Conservation (phyloP, 257 asterid genomes). For the Plectranthus barbatus region DNA sequence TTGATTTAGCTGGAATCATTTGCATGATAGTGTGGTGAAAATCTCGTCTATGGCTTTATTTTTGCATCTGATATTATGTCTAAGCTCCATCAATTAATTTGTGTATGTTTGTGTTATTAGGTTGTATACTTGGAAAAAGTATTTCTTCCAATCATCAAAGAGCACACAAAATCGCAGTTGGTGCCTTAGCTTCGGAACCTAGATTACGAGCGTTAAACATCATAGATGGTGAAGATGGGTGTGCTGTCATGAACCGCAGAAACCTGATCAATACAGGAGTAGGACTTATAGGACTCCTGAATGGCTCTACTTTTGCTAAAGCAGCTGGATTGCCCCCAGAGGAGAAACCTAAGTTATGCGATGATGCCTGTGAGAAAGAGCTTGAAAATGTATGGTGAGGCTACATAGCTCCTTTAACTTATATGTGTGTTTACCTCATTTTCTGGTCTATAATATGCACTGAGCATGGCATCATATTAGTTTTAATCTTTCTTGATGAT, state of each 20-base stretch:
- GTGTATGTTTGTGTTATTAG: constrained; percentile 18
- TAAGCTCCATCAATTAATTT: not conserved
- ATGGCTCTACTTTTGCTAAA: constrained; percentile 30
- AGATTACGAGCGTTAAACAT: constrained; percentile 13
- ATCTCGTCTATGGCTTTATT: not conserved
- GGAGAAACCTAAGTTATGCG: constrained; percentile 81
- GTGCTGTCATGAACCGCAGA: constrained; percentile 34
- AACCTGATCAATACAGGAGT: constrained; percentile 27
- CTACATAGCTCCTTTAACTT: constrained; percentile 35
- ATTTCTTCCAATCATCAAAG: constrained; percentile 18
- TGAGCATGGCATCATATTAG: not conserved
- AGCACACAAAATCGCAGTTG: constrained; percentile 5
- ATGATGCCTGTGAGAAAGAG: constrained; percentile 76
- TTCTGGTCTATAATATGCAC: not conserved
- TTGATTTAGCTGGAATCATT: too few relatives aligned
- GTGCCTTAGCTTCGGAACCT: constrained; percentile 18
- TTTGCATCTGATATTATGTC: not conserved
- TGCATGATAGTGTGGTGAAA: not conserved
- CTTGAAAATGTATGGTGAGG: constrained; percentile 91
- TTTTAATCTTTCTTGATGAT: not conserved
- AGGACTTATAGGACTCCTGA: constrained; percentile 31
- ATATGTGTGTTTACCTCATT: not conserved
- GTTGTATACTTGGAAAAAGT: constrained; percentile 26
- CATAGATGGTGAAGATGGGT: constrained; percentile 12
- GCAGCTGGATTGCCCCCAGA: constrained; percentile 97